phyloP scores from a whole-genome alignment of 257 asterid genomes.

The Galeopsis tetrahit region DNA sequence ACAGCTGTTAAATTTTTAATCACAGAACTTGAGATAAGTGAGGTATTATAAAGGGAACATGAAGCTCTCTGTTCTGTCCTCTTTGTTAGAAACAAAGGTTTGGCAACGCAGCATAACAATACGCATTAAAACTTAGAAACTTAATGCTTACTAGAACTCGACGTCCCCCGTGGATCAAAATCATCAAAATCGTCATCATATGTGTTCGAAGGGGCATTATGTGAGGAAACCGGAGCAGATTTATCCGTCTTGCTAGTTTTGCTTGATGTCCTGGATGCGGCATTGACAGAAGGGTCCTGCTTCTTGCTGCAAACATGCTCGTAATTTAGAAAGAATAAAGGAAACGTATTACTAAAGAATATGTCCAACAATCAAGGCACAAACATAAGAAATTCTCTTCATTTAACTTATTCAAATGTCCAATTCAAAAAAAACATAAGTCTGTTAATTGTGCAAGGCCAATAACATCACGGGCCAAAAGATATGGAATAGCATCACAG shows the following conservation, averaged over 20 bases:
- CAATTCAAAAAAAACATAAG: background rate
- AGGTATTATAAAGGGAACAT: background rate
- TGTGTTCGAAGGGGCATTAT: constrained; percentile 47
- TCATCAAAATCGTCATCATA: constrained; percentile 83
- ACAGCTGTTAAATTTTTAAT: background rate
- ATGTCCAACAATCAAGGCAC: constrained; percentile 9
- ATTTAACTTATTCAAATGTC: constrained; percentile 5
- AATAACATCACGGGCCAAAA: constrained; percentile 14
- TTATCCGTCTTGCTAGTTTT: constrained; percentile 47
- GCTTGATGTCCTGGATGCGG: constrained; percentile 47
- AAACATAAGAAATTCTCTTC: background rate
- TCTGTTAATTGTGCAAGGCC: constrained; percentile 21
- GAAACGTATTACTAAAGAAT: constrained; percentile 7
- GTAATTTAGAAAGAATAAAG: constrained; percentile 39
- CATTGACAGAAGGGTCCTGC: constrained; percentile 48
- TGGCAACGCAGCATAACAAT: background rate
- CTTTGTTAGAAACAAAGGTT: constrained; percentile 18
- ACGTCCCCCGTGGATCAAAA: constrained; percentile 93
- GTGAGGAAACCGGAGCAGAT: constrained; percentile 52
- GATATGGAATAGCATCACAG: constrained; percentile 12
- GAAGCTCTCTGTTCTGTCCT: constrained; percentile 21
- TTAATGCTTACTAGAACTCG: constrained; percentile 71
- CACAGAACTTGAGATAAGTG: background rate
- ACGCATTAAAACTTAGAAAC: constrained; percentile 6
- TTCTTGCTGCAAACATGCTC: constrained; percentile 56